Percentiles rank a stretch among this genome's conserved stretches.
Conservation (phyloP, 148 eudicot genomes). For the Euryodendron excelsum region DNA sequence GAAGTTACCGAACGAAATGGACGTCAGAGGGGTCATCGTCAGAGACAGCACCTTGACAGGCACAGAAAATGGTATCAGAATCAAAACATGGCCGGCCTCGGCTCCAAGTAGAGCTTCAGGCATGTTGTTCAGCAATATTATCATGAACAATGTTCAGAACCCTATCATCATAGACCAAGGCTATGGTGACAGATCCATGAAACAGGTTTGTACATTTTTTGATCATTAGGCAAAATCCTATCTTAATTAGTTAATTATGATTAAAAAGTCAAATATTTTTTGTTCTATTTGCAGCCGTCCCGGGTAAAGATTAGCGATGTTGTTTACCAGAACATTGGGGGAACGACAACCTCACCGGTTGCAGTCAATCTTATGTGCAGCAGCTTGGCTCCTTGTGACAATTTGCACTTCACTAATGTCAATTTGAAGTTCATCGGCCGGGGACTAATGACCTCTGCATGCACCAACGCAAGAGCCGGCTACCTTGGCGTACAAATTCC, state of each 20-base stretch:
- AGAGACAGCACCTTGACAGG: constrained; percentile 42
- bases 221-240: not conserved
- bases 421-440: constrained; percentile 16
- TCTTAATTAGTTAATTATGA: not conserved
- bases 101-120: constrained; percentile 31
- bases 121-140: constrained; percentile 35
- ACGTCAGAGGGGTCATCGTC: constrained; percentile 59
- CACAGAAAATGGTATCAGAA: constrained; percentile 62
- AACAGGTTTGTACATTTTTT: constrained; percentile 20
- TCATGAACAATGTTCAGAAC: constrained; percentile 50
- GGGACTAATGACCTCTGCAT: constrained; percentile 8
- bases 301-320: constrained; percentile 50
- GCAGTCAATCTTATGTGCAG: constrained; percentile 55
- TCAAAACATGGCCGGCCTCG: constrained; percentile 57
- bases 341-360: constrained; percentile 40
- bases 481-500: constrained; percentile 32
- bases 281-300: constrained; percentile 43
- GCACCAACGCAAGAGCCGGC: constrained; percentile 28
- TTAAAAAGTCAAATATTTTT: not conserved
- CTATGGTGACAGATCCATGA: constrained; percentile 34
- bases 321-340: constrained; percentile 35
- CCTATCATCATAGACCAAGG: constrained; percentile 69
- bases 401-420: constrained; percentile 26
- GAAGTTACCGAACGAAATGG: constrained; percentile 48
- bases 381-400: constrained; percentile 40